These are phyloP conservation scores for Santalum album DNA, from an alignment of 164 flowering plant genomes.

Conservation along the genomic window DNA sequence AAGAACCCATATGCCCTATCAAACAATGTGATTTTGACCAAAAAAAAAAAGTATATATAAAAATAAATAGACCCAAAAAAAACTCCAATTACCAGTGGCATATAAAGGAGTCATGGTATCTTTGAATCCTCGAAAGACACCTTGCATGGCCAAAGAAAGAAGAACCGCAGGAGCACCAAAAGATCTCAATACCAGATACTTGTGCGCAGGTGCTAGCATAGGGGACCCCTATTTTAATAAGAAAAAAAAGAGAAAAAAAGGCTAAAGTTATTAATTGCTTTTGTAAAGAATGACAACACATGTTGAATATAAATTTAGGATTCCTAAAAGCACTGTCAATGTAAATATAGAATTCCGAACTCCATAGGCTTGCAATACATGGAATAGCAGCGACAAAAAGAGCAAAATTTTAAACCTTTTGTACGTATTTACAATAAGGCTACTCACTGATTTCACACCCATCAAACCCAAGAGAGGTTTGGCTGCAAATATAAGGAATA, in stretches of 20 bases:
- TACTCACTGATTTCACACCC: constrained; percentile 1
- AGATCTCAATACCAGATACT: constrained; percentile 45
- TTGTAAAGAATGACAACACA: no score
- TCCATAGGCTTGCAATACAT: background rate
- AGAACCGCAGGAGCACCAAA: constrained; percentile 66
- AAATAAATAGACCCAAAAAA: background rate
- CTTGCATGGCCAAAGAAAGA: constrained; percentile 62
- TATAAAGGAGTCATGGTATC: constrained; percentile 56
- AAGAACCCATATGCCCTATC: no score
- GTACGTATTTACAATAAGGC: background rate
- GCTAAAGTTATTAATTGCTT: no score
- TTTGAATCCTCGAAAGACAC: constrained; percentile 53
- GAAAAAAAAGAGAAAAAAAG: constrained; percentile 8
- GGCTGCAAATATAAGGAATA: background rate
- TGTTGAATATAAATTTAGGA: no score
- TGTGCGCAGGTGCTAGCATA: constrained; percentile 42
- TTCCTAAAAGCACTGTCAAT: no score
- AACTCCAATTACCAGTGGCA: constrained; percentile 35
- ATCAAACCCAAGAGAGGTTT: background rate
- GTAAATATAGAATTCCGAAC: background rate
- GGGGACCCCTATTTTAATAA: constrained; percentile 34
- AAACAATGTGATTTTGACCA: no score
- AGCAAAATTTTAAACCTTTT: background rate
- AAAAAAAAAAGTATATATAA: no score
- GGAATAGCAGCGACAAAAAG: background rate